Percentiles rank a stretch among this genome's conserved stretches.
Evolutionary conservation across 2,329 filamentous ascomycete genomes (phyloP).

Genomic region (Colletotrichum liriopes): DNA sequence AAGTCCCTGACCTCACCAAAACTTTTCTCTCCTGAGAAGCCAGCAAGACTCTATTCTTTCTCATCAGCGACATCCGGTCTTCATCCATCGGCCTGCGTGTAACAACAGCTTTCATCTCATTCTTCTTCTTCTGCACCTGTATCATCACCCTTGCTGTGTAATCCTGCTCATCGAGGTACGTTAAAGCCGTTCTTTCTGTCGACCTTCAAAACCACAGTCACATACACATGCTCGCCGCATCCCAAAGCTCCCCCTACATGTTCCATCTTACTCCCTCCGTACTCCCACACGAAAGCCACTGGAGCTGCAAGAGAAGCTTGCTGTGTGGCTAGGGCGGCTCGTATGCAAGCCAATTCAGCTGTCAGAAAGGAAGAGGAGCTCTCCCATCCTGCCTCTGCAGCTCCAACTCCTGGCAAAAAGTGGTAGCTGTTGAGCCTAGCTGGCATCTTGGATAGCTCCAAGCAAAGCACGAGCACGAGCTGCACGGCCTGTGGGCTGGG

Average conservation of each 20-base stretch:
- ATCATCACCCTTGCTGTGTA: conserved; percentile 26
- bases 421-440: conserved; percentile 3
- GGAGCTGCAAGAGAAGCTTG: conserved; percentile 19
- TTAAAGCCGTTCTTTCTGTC: conserved; percentile 29
- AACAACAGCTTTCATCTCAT: conserved; percentile 54
- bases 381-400: conserved; percentile 14
- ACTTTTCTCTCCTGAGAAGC: conserved; percentile 33
- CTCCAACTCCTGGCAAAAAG: conserved; percentile 11
- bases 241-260: conserved; percentile 16
- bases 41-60: conserved; percentile 16
- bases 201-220: background rate
- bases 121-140: conserved; percentile 53
- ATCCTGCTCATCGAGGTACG: conserved; percentile 41
- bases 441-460: conserved; percentile 34
- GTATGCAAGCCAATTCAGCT: conserved; percentile 24
- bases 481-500: background rate
- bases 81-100: conserved; percentile 35
- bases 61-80: conserved; percentile 29
- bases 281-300: conserved; percentile 20
- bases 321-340: conserved; percentile 14
- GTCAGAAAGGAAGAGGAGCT: conserved; percentile 10
- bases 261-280: background rate
- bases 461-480: conserved; percentile 22
- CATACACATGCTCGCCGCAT: background rate
- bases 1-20: conserved; percentile 42